Percentiles rank a stretch among this genome's conserved stretches.
These are phyloP conservation scores for Penicillium maclennaniae DNA, from an alignment of 495 filamentous ascomycete genomes.

Conservation along the genomic window DNA sequence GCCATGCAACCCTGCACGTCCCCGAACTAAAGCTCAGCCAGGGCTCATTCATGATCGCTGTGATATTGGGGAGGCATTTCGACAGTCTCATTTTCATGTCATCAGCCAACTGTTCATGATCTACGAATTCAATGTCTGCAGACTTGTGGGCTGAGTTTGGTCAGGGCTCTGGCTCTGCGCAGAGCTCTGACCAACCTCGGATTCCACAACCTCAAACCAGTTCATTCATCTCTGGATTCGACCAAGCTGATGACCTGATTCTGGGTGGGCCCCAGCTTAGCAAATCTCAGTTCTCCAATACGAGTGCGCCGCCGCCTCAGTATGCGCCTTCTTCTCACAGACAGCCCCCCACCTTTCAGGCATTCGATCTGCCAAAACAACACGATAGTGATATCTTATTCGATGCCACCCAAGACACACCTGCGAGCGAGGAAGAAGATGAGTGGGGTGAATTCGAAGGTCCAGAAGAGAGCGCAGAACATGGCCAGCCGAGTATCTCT, in stretches of 20 bases:
- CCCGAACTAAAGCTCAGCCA: neutral
- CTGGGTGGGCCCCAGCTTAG: constrained; percentile 8
- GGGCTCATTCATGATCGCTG: neutral
- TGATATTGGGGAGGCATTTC: neutral
- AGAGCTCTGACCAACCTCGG: constrained; percentile 13
- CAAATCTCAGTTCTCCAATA: neutral
- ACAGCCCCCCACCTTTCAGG: constrained; percentile 9
- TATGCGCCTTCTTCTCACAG: constrained; percentile 2
- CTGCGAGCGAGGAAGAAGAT: constrained; percentile 51
- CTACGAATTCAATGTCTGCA: constrained; percentile 57
- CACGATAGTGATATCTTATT: constrained; percentile 39
- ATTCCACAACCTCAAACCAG: constrained; percentile 9
- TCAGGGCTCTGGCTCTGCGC: constrained; percentile 20
- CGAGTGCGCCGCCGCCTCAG: constrained; percentile 4
- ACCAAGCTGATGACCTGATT: constrained; percentile 24
- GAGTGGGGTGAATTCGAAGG: constrained; percentile 76
- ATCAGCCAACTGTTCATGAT: constrained; percentile 1
- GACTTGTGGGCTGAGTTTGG: constrained; percentile 74
- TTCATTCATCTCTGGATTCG: constrained; percentile 25
- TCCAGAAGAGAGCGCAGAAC: constrained; percentile 48
- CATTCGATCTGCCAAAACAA: constrained; percentile 20
- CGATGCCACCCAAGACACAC: constrained; percentile 40
- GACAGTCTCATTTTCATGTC: neutral
- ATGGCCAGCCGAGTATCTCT: constrained; percentile 43
- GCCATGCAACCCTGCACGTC: constrained; percentile 15